Base-by-base conservation (phyloP, 371 early-diverging fungal species). In the Syncephalastrum monosporum region DNA sequence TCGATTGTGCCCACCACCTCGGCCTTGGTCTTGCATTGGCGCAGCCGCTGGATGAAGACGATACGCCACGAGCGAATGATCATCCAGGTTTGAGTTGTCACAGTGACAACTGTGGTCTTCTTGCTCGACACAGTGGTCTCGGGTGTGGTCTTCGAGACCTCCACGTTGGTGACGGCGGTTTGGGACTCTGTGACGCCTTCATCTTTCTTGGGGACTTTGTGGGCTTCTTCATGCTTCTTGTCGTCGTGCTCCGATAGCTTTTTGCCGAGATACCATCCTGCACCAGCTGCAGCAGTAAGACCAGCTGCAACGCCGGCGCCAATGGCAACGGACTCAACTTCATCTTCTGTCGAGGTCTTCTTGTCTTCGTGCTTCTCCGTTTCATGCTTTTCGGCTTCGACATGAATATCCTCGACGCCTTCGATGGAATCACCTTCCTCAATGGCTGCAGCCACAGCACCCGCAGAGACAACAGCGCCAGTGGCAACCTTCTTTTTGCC, bases 51-150 rank as follows among this genome's bases (percentile, higher is more conserved):
- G 23, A 53, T 67, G 50, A 74, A 74, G 19, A 56, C 57, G 38
- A 74, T 66, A 17, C 63, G 66, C 75, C 75, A 74, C 19, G 75
- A 66, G 55, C 67, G 71, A 13, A 71, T 50, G 25, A 74, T 66
- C 24, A 58, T 54, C 23, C 61, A 55, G 12, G 66, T 64, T 60
- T 77, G 71, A 14, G 64, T 58, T 17, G 69, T 64, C 0, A 69
- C 45, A 17, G 33, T 38, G 29, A 10, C 10, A 2, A 33, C 10
- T 33, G 38, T 10, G 8, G 38, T 33, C 38, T 33, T 33, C 38
- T 33, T 33, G 38, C 10, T 33, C 12, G 41, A 19, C 3, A 63
- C 16, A 6, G 61, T 50, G 4, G 51, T 45, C 2, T 42, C 21
- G 2, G 46, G 17, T 4, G 54, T 19, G 4, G 42, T 46, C n/a